Evolutionary conservation across 1,139 yeast genomes (phyloP), one percentile per base, ranked within the genome.

Genomic region (Debaryomyces psychrophilus): DNA sequence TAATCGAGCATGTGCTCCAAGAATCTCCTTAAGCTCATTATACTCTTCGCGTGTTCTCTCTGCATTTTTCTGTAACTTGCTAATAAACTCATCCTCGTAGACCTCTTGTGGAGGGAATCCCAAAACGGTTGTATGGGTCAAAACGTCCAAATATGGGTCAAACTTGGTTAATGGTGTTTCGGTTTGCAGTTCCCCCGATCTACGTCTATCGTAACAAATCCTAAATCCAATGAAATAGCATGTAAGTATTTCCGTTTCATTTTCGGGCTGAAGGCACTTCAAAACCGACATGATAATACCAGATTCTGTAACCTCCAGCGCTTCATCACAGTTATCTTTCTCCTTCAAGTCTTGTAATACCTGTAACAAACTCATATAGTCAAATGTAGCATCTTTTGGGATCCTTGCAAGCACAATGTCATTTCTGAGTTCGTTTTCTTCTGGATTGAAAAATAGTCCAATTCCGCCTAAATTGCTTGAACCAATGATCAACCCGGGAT

Each of bases 211-310:
- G 41, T 50, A 49, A 8, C 59, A 50, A 4, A 56, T 49, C 11
- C 50, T 49, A 26, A 70, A 58, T 14, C 64, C 65, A 38, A 63
- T 51, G 31, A 70, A 47, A 50, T 67, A 70, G 41, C 65, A 59
- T 5, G 53, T 45, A 8, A 71, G 40, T n/a, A 71, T 61, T 31
- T 64, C 67, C 1, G 73, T 65, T 48, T 71, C 76, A 3, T 59
- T 52, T 1, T 47, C 35, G 1, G 70, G 70, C 40, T 57, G 49
- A 36, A 62, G 31, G 4, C 53, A 44, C 11, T 56, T 54, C 17
- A 71, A 50, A 3, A 68, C 55, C 20, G 53, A 53, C 34, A 60
- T 53, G 11, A 68, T 56, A 15, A 68, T 41, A 8, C 44, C 46
- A 15, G 56, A 49, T 20, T 61, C 44, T 4, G 54, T 47, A 7